Base-by-base conservation (phyloP, 1,284 basidiomycete species). In the Thecaphora thlaspeos region DNA sequence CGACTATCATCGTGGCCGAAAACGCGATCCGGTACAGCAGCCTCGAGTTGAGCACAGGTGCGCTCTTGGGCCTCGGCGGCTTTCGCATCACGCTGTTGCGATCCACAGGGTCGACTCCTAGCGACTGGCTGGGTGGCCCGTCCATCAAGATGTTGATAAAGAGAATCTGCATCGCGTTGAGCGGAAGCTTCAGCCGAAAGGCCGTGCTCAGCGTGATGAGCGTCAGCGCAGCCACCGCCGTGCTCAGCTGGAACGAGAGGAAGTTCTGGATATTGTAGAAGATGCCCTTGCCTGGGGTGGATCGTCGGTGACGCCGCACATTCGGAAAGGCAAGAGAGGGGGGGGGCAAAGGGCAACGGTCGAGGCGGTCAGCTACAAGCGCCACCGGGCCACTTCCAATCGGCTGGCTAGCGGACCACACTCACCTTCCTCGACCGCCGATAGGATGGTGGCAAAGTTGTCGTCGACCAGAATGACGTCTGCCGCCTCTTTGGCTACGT, bases 91-190 rank as follows among this genome's bases (percentile, higher is more conserved):
- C 96, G 30, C 94, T 86, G 19, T 88, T 88, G 19, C 86, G 86
- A 76, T 95, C 89, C 21, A 94, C 90, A 10, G 94, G 94, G 80
- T 98, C 94, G 5, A 98, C 94, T 45, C 94, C 94, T 41, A 98
- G 83, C 44, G 89, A 91, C 79, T 96, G 93, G 75, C 89, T 91
- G 2, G 93, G 93, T 15, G 93, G 93, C n/a, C 92, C 94, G 71
- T 97, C 93, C 93, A 96, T 96, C 46, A 97, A 84, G 75, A 97
- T 96, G 80, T 97, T 97, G 78, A 97, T 96, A 79, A 96, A 97
- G 22, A 98, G 82, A 70, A 98, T 97, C 79, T 97, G 93, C 92
- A 97, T 97, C 3, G 94, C 88, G 76, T 98, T 98, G 61, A 98
- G 83, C 15, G 93, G 94, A 74, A 94, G 92, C 68, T 86, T 87